These are phyloP conservation scores for Verbena officinalis DNA, from an alignment of 257 asterid genomes.

Conservation along the genomic window DNA sequence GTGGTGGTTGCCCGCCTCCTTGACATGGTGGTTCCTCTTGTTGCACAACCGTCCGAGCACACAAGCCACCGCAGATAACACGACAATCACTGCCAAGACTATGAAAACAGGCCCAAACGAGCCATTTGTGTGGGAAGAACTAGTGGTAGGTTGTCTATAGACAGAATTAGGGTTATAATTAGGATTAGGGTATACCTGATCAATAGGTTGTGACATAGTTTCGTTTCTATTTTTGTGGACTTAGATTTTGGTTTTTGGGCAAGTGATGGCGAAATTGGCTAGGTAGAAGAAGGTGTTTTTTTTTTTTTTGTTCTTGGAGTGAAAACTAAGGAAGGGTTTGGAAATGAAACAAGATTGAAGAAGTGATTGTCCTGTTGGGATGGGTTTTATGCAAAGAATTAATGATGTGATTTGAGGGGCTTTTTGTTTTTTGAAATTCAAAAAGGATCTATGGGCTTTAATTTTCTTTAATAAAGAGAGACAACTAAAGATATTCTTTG, in stretches of 20 bases:
- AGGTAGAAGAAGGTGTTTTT: not conserved
- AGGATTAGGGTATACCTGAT: conserved; percentile 38
- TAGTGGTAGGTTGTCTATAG: conserved; percentile 30
- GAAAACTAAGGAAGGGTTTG: conserved; percentile 36
- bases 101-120: conserved; percentile 64
- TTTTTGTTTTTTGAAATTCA: conserved; percentile 38
- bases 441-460: conserved; percentile 18
- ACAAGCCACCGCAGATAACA: conserved; percentile 48
- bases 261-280: conserved; percentile 30
- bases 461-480: conserved; percentile 53
- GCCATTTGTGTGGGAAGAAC: conserved; percentile 46
- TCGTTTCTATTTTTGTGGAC: not conserved
- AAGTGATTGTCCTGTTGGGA: not conserved
- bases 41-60: conserved; percentile 57
- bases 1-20: conserved; percentile 26
- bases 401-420: not conserved
- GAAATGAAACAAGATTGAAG: not conserved
- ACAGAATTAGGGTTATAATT: conserved; percentile 41
- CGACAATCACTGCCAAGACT: conserved; percentile 60
- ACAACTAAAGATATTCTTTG: conserved; percentile 56
- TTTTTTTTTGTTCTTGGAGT: conserved; percentile 43
- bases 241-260: not conserved
- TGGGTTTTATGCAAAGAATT: conserved; percentile 30
- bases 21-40: conserved; percentile 35
- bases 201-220: conserved; percentile 54